Evolutionary conservation across 106 monocot species (phyloP), one percentile per base, ranked within the genome.

Genomic region (Dioscorea zingiberensis): DNA sequence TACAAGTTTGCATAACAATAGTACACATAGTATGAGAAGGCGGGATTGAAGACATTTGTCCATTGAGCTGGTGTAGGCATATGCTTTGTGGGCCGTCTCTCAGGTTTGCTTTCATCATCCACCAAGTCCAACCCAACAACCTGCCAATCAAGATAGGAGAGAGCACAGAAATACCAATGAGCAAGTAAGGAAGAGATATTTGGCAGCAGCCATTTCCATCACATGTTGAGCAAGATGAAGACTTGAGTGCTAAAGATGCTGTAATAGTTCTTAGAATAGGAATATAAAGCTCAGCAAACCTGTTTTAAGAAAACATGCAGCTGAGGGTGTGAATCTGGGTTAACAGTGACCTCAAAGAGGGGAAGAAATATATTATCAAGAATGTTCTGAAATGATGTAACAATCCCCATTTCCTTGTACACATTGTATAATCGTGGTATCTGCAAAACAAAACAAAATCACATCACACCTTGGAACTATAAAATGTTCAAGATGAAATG

Each of bases 41-140:
- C 97, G 69, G 97, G 97, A 80, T 98, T 98, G 46, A 92, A 98
- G 18, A 84, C 73, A 68, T 98, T 98, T 18, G 91, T 92, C 97
- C 97, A 98, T 61, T 98, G 81, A 44, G 71, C 78, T 51, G 97
- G 97, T 13, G 91, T 89, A 66, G 91, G 97, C 97, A 98, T 98
- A 68, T 98, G 97, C 58, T 98, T 98, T 72, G 97, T 98, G 49
- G 97, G 97, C 17, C 97, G 85, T 59, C 97, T 81, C 73, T 98
- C 97, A 62, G 92, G 92, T 68, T 98, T 98, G 67, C 97, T 98
- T 78, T 98, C 97, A 76, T 98, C 97, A 82, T 98, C 97, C 48
- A 98, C 92, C 84, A 98, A 82, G 78, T 98, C 97, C 55, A 98
- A 82, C 29, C 97, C 97, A 28, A 98, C 97, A 77, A 98, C 97